Evolutionary conservation across 257 asterid genomes (phyloP).

Genomic region (Solanum sejunctum): DNA sequence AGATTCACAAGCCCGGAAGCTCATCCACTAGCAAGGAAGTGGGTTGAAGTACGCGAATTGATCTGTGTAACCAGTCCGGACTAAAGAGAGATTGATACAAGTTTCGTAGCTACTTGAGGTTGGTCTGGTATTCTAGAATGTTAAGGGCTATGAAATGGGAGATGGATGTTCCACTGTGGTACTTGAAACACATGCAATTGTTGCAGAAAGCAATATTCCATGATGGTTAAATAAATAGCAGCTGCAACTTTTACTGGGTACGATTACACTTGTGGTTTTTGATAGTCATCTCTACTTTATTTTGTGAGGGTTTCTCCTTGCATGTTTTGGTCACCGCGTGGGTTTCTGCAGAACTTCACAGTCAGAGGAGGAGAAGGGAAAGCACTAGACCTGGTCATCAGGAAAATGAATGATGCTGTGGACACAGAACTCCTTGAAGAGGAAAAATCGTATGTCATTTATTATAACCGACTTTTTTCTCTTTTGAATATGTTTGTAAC

Average conservation of each 20-base stretch:
- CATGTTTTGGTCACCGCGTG: not conserved
- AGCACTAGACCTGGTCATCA: not conserved
- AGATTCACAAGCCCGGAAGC: not conserved
- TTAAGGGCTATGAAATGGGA: not conserved
- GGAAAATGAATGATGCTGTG: not conserved
- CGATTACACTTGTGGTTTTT: not conserved
- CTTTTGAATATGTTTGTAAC: not conserved
- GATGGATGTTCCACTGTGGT: not conserved
- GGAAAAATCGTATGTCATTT: not conserved
- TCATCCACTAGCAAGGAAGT: not conserved
- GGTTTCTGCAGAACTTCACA: not conserved
- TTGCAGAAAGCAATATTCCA: not conserved
- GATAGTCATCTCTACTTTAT: not conserved
- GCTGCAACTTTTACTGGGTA: not conserved
- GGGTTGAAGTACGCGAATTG: not conserved
- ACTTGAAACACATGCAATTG: not conserved
- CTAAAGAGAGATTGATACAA: not conserved
- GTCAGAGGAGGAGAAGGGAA: not conserved
- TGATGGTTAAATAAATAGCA: not conserved
- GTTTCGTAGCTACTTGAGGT: not conserved
- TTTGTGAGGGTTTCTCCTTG: not conserved
- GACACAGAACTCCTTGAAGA: not conserved
- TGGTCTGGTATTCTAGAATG: not conserved
- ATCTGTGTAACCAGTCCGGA: not conserved
- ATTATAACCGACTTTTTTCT: not conserved